These are phyloP conservation scores for Polymyxa betae DNA, from an alignment of 208 protist species.

Conservation along the genomic window DNA sequence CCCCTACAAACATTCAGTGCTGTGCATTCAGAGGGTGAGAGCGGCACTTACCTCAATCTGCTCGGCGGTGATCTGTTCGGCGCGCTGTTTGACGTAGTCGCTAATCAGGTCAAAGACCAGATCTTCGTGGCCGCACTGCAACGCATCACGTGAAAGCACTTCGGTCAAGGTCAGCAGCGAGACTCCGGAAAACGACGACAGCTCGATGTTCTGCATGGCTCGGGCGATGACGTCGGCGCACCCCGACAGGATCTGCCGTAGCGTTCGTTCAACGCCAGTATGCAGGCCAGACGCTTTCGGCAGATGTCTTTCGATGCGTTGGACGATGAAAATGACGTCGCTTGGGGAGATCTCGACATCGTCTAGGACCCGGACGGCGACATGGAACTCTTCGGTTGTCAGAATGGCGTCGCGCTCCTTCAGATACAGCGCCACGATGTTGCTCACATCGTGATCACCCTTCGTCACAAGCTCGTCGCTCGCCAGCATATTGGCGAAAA, in stretches of 20 bases:
- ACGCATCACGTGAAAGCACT: conserved; percentile 9
- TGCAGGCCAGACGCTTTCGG: not conserved
- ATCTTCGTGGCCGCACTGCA: conserved; percentile 37
- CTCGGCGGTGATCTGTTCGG: not conserved
- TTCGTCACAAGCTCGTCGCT: conserved; percentile 8
- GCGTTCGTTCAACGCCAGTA: not conserved
- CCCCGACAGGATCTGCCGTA: not conserved
- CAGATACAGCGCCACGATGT: conserved; percentile 26
- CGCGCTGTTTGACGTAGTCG: not conserved
- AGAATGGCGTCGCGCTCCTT: not conserved
- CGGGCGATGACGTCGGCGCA: conserved; percentile 13
- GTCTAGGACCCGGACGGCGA: not conserved
- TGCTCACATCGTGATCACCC: not conserved
- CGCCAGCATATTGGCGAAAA: conserved; percentile 40
- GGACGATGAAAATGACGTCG: conserved; percentile 34
- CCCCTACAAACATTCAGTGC: too few relatives aligned
- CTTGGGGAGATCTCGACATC: not conserved
- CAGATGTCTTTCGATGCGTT: not conserved
- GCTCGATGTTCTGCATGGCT: not conserved
- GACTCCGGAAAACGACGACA: not conserved
- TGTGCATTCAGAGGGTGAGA: too few relatives aligned
- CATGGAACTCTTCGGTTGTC: conserved; percentile 14
- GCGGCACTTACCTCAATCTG: conserved; percentile 4
- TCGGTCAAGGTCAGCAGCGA: not conserved
- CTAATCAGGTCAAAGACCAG: conserved; percentile 27